These are phyloP conservation scores for Lathyrus tuberosus DNA, from an alignment of 306 rosid species.

Conservation along the genomic window DNA sequence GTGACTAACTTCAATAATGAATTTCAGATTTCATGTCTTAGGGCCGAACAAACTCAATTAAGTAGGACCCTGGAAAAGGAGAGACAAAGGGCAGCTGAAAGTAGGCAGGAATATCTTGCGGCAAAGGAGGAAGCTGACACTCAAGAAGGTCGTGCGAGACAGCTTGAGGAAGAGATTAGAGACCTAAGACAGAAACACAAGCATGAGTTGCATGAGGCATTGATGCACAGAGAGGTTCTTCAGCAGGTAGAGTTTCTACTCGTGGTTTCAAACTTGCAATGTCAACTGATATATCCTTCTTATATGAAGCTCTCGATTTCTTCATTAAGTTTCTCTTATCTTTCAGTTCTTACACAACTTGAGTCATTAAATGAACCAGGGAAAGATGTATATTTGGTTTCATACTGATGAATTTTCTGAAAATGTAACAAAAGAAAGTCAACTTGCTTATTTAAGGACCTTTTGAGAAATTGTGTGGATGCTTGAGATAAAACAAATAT, in stretches of 20 bases:
- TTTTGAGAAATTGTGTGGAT: conserved; percentile 15
- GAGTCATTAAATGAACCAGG: conserved; percentile 28
- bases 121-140: conserved; percentile 99
- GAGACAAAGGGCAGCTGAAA: conserved; percentile 98
- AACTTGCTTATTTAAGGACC: conserved; percentile 36
- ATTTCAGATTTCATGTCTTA: conserved; percentile 91
- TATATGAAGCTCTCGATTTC: conserved; percentile 31
- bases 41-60: conserved; percentile 94
- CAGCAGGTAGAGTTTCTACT: conserved; percentile 74
- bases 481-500: conserved; percentile 24
- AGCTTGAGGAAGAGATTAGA: conserved; percentile 84
- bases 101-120: conserved; percentile 94
- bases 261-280: conserved; percentile 22
- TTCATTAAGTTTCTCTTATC: conserved; percentile 19
- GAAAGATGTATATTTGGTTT: conserved; percentile 14
- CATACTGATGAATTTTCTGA: conserved; percentile 18
- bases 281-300: conserved; percentile 14
- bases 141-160: conserved; percentile 88
- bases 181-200: conserved; percentile 83
- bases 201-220: conserved; percentile 89
- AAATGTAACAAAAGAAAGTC: conserved; percentile 33
- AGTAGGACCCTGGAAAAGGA: conserved; percentile 96
- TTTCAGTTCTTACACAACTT: conserved; percentile 13
- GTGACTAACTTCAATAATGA: conserved; percentile 42
- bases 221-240: conserved; percentile 81